These are phyloP conservation scores for Tranzscheliella williamsii DNA, from an alignment of 1,284 basidiomycete genomes.

Conservation along the genomic window DNA sequence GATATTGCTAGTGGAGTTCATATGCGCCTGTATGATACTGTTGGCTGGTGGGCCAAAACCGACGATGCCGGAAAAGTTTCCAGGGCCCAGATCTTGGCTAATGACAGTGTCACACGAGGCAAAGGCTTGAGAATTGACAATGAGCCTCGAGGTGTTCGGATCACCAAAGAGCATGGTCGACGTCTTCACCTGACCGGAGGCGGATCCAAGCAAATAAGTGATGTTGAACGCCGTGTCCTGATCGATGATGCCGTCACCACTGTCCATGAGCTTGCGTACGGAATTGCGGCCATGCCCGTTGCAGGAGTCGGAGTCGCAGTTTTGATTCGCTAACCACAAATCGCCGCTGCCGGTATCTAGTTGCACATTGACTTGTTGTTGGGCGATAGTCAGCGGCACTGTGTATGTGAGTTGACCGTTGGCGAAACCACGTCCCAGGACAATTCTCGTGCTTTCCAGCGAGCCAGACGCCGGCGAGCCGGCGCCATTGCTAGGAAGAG, in stretches of 20 bases:
- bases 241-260: slow-evolving; percentile 16
- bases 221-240: slow-evolving; percentile 39
- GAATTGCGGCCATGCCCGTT: slow-evolving; percentile 16
- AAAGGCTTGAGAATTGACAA: slow-evolving; percentile 44
- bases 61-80: slow-evolving; percentile 46
- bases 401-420: slow-evolving; percentile 49
- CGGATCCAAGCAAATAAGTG: slow-evolving; percentile 45
- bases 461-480: slow-evolving; percentile 20
- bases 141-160: slow-evolving; percentile 17
- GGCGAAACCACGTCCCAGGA: slow-evolving; percentile 30
- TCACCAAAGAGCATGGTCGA: slow-evolving; percentile 39
- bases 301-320: slow-evolving; percentile 40
- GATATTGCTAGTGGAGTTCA: slow-evolving; percentile 36
- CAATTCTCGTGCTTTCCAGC: slow-evolving; percentile 41
- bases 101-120: slow-evolving; percentile 34
- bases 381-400: slow-evolving; percentile 34
- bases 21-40: slow-evolving; percentile 40
- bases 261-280: slow-evolving; percentile 34
- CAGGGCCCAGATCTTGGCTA: slow-evolving; percentile 41
- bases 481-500: no score
- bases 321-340: slow-evolving; percentile 47
- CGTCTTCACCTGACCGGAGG: slow-evolving; percentile 37
- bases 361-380: slow-evolving; percentile 42
- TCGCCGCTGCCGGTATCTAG: slow-evolving; percentile 52
- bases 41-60: slow-evolving; percentile 50